Base-by-base conservation (phyloP, 2,329 filamentous ascomycete genomes). In the Beauveria caledonica region DNA sequence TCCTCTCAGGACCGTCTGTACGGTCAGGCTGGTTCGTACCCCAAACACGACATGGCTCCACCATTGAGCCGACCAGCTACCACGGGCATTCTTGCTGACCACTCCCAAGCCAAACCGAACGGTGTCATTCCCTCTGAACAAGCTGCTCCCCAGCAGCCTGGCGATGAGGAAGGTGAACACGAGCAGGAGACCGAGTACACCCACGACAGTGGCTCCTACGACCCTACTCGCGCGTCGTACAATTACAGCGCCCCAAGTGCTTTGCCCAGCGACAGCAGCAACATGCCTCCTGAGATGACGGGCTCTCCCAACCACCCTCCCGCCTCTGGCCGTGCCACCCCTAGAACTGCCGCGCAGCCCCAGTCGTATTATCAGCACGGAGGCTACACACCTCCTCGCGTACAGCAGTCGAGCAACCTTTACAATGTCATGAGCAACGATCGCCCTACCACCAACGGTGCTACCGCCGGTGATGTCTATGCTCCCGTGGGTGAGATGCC, bases 371-470 rank as follows among this genome's bases (percentile, higher is more conserved):
- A 95, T 74, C 83, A 83, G 63, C 79, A 80, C 71, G 72, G 81
- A 55, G 87, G 86, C 27, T 96, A 95, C 75, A 92, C 90, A 1
- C 88, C 92, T 53, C 91, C 92, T 23, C 86, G 91, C 46, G 25
- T 83, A 9, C 77, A 80, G 61, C 80, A 86, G 62, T 86, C 89
- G 1, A 92, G 90, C 78, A 95, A 86, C 70, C 78, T 96, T 55
- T 96, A 96, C 80, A 95, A 86, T 73, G 88, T 95, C 64, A 92
- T 96, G 77, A 92, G 88, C 71, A 91, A 90, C 70, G 88, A 90
- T 62, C 84, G 90, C 27, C 84, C 78, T 52, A 76, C 84, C 11
- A 77, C 82, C 19, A 90, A 90, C 66, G 87, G 87, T n/a, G 81
- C 79, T 33, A 74, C 84, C 13, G 76, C 81, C 21, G 81, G 81